These are phyloP conservation scores for Hyphodiscus hymeniophilus DNA, from an alignment of 495 filamentous ascomycete species.

Conservation along the genomic window DNA sequence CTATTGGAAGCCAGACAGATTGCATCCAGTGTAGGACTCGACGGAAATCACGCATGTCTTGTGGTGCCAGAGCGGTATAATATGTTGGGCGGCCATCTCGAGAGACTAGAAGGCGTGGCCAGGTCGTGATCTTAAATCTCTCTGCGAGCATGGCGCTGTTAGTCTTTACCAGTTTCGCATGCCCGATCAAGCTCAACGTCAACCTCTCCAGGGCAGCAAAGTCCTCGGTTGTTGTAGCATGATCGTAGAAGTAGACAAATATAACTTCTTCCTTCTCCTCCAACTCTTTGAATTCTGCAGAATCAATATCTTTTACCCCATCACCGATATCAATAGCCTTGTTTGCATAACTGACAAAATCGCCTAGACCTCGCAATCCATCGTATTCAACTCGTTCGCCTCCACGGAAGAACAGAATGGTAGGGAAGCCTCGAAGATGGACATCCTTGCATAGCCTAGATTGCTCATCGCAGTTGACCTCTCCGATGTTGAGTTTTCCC, in stretches of 20 bases:
- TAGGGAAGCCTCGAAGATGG: constrained; percentile 69
- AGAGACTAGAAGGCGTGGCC: constrained; percentile 84
- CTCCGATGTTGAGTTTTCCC: constrained; percentile 79
- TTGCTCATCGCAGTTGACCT: constrained; percentile 90
- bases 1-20: constrained; percentile 92
- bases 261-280: constrained; percentile 93
- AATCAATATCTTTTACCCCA: constrained; percentile 73
- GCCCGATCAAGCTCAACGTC: constrained; percentile 78
- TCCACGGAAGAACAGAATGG: constrained; percentile 86
- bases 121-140: constrained; percentile 89
- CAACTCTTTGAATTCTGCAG: constrained; percentile 65
- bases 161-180: constrained; percentile 86
- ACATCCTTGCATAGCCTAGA: constrained; percentile 83
- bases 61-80: constrained; percentile 73
- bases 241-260: constrained; percentile 95
- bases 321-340: constrained; percentile 74
- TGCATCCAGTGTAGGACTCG: constrained; percentile 88
- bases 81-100: constrained; percentile 83
- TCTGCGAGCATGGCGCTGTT: constrained; percentile 62
- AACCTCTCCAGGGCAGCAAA: constrained; percentile 81
- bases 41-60: constrained; percentile 81
- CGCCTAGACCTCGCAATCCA: constrained; percentile 85
- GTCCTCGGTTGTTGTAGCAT: constrained; percentile 87
- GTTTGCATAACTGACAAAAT: constrained; percentile 77
- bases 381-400: constrained; percentile 90